phyloP scores from a whole-genome alignment of 371 early-diverging fungal species.

The Mucor sp. region DNA sequence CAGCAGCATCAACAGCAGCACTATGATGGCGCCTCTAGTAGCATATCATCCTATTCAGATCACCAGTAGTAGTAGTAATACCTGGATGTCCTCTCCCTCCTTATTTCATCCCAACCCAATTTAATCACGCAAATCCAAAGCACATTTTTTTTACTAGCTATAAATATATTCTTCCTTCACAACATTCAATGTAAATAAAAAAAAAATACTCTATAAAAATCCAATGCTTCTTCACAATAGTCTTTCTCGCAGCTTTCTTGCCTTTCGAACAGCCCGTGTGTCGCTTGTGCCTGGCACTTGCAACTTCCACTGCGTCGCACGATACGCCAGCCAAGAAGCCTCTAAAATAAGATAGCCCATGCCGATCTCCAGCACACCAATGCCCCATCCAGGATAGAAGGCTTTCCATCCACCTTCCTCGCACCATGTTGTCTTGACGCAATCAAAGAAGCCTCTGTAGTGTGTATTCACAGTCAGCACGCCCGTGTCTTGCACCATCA shows the following conservation, averaged over 20 bases:
- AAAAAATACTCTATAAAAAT: too few relatives aligned
- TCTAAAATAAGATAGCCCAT: constrained; percentile 44
- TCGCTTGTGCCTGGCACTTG: constrained; percentile 15
- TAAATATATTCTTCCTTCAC: too few relatives aligned
- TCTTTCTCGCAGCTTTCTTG: constrained; percentile 23
- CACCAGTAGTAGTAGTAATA: neutral
- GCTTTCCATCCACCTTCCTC: constrained; percentile 47
- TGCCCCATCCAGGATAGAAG: constrained; percentile 50
- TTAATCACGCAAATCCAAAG: too few relatives aligned
- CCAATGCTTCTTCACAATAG: neutral
- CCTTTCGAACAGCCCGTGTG: constrained; percentile 22
- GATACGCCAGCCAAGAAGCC: constrained; percentile 44
- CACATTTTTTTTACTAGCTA: too few relatives aligned
- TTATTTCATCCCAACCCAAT: too few relatives aligned
- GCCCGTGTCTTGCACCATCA: constrained; percentile 56
- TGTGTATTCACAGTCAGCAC: constrained; percentile 41
- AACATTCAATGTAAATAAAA: too few relatives aligned
- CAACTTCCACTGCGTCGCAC: constrained; percentile 33
- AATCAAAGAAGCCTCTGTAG: constrained; percentile 57
- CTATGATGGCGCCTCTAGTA: neutral
- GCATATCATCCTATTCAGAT: constrained; percentile 9
- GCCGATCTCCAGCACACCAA: constrained; percentile 38
- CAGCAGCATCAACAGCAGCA: constrained; percentile 10
- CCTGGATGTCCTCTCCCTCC: too few relatives aligned
- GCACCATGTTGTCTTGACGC: constrained; percentile 27